Evolutionary conservation across 305 asterid species (phyloP), one percentile per base, ranked within the genome.

Genomic region (Caryopteris hybrid): DNA sequence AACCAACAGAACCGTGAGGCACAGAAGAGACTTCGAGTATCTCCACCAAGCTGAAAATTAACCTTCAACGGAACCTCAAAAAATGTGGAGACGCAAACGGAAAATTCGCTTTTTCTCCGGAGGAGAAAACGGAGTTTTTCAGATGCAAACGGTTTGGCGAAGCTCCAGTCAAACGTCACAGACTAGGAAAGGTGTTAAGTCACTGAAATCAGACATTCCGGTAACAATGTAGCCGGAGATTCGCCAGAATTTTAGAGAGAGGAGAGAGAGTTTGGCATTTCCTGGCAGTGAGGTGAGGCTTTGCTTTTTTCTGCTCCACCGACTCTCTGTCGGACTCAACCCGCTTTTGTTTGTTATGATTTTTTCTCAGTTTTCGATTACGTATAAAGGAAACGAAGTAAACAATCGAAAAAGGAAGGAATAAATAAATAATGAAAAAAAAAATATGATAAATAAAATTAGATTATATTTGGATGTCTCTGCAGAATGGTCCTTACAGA

Each of bases 311-410:
- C 76, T 60, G 70, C 71, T 58, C 76, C 80, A 75, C 84, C 80
- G 80, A 75, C 84, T 72, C 73, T 43, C 50, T 74, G 77, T 70
- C 79, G 83, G 79, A 78, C 77, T 67, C 64, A 58, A 71, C 77
- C 66, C 73, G 61, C 74, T 8, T 71, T 70, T 64, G 82, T 88
- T 80, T 80, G 74, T 74, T 82, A 74, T 80, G 85, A 71, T 78
- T 81, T 68, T 77, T 70, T 79, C 63, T 76, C 74, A 79, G 25
- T 83, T 76, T 85, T 87, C 80, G 85, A 71, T 79, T 82, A 76
- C 86, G 86, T 71, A 38, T 64, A 16, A 45, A 46, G 68, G 31
- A 58, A 48, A 71, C 18, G 45, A 8, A 23, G 5, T 56, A 55
- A 65, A 33, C 54, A 13, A 3, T 52, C 59, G 65, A 55, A 13